These are phyloP conservation scores for Neurospora sp. DNA, from an alignment of 2,329 filamentous ascomycete genomes.

Conservation along the genomic window DNA sequence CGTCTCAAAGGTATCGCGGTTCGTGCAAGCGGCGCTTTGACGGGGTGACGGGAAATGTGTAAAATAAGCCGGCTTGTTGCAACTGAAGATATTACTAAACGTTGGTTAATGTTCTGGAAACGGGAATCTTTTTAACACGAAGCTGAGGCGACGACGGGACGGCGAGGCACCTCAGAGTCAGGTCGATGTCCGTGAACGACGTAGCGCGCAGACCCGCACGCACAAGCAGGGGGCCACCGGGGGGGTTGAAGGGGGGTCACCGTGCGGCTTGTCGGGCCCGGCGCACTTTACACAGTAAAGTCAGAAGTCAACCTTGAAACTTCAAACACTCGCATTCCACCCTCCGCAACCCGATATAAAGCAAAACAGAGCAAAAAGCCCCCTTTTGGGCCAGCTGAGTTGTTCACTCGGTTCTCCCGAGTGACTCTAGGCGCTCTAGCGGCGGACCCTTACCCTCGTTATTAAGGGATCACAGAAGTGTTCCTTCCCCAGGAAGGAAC, in stretches of 20 bases:
- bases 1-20: not conserved
- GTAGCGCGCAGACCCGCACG: not conserved
- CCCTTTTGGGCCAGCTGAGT: too few relatives aligned
- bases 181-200: not conserved
- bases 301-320: too few relatives aligned
- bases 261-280: too few relatives aligned
- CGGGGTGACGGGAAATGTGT: not conserved
- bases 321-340: too few relatives aligned
- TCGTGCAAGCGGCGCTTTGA: not conserved
- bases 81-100: not conserved
- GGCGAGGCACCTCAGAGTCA: not conserved
- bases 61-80: not conserved
- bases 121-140: conserved; percentile 7
- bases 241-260: not conserved
- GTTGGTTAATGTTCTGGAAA: not conserved
- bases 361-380: too few relatives aligned
- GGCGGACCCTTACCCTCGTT: too few relatives aligned
- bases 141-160: not conserved
- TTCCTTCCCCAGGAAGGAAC: too few relatives aligned
- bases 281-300: too few relatives aligned
- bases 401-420: too few relatives aligned
- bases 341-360: too few relatives aligned
- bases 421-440: too few relatives aligned
- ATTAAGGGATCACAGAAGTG: too few relatives aligned
- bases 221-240: not conserved